Percentiles rank a stretch among this genome's conserved stretches.
These are phyloP conservation scores for Elsinoe perseae DNA, from an alignment of 2,329 filamentous ascomycete genomes.

Conservation along the genomic window DNA sequence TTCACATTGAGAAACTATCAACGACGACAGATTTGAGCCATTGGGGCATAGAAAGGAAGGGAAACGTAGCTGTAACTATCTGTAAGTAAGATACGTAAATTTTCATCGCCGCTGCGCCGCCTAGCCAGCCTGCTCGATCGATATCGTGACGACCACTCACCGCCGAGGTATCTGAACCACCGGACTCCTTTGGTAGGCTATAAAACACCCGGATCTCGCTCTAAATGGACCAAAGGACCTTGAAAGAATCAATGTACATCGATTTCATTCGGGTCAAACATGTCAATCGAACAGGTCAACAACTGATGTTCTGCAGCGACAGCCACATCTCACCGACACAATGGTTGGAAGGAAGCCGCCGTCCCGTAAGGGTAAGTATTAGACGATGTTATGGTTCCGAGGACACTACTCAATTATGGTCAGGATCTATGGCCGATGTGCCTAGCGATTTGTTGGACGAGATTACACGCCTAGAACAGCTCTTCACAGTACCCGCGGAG, in stretches of 20 bases:
- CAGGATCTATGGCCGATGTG: conserved; percentile 85
- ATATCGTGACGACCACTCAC: background rate
- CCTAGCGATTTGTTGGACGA: conserved; percentile 75
- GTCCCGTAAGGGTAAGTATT: conserved; percentile 65
- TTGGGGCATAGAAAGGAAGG: background rate
- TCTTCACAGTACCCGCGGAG: conserved; percentile 67
- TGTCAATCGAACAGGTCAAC: background rate
- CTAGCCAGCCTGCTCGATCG: background rate
- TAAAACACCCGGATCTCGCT: no score
- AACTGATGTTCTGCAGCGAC: background rate
- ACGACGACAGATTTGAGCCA: background rate
- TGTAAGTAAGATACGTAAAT: background rate
- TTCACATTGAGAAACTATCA: background rate
- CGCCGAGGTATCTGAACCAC: background rate
- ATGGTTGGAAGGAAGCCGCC: conserved; percentile 61
- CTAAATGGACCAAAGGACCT: no score
- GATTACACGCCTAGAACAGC: conserved; percentile 74
- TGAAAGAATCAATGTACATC: background rate
- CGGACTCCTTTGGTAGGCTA: no score
- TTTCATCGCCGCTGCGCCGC: background rate
- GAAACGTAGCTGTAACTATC: background rate
- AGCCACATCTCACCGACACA: conserved; percentile 26
- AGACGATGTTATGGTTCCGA: background rate
- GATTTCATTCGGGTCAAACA: no score
- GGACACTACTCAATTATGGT: conserved; percentile 15